Evolutionary conservation across 768 basidiomycete species (phyloP).

Genomic region (Termitomyces sp.): DNA sequence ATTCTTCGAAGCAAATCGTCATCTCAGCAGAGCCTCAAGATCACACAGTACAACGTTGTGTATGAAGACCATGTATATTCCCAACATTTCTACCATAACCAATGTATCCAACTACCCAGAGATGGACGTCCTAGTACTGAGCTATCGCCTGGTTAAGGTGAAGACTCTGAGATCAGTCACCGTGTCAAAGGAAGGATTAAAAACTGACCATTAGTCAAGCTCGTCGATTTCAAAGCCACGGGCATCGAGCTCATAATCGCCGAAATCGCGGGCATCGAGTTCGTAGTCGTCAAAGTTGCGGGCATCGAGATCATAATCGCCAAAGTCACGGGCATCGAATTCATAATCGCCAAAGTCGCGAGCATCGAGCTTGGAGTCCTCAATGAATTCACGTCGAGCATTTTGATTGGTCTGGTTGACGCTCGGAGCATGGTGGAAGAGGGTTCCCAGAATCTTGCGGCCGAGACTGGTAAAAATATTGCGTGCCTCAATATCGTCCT

Average conservation of each 20-base stretch:
- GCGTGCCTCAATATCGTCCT: not conserved
- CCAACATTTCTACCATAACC: not conserved
- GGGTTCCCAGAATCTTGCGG: no score
- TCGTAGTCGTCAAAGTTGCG: not conserved
- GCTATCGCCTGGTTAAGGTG: not conserved
- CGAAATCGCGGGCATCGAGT: constrained; percentile 5
- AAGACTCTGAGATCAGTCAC: not conserved
- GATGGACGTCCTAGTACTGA: not conserved
- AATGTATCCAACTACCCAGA: constrained; percentile 1
- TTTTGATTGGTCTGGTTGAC: not conserved
- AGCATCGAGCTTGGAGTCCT: not conserved
- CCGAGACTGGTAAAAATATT: not conserved
- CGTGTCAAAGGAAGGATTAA: not conserved
- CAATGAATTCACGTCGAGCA: no score
- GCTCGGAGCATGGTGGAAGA: not conserved
- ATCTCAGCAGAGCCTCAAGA: no score
- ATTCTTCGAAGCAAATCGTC: not conserved
- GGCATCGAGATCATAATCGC: no score
- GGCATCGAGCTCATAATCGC: not conserved
- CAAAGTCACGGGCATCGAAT: not conserved
- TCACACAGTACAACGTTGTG: not conserved
- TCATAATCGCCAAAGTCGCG: not conserved
- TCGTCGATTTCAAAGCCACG: constrained; percentile 9
- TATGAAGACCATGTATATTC: not conserved
- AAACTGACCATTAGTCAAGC: constrained; percentile 3